These are phyloP conservation scores for Phoenix roebelenii DNA, from an alignment of 176 grass and related monocot genomes.

Conservation along the genomic window DNA sequence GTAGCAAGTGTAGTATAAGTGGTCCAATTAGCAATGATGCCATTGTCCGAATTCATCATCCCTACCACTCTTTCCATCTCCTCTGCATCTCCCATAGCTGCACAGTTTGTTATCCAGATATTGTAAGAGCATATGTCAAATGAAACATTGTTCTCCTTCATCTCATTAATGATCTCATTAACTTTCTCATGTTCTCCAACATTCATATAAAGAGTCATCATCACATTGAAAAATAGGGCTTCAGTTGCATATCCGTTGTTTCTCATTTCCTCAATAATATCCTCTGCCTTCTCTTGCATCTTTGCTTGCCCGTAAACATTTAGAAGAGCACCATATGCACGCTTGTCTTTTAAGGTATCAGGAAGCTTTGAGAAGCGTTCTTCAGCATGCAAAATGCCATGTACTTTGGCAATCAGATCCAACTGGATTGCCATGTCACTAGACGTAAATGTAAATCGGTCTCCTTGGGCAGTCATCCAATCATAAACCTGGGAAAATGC, in stretches of 20 bases:
- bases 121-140: conserved; percentile 80
- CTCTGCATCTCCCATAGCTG: conserved; percentile 55
- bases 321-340: conserved; percentile 71
- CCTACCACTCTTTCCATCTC: conserved; percentile 54
- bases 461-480: conserved; percentile 62
- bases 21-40: conserved; percentile 76
- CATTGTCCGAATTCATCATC: conserved; percentile 56
- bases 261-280: conserved; percentile 50
- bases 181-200: conserved; percentile 46
- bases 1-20: conserved; percentile 77
- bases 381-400: conserved; percentile 51
- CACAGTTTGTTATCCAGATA: conserved; percentile 78
- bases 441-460: conserved; percentile 45
- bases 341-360: conserved; percentile 67
- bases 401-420: conserved; percentile 75
- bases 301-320: conserved; percentile 74
- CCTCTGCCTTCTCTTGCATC: conserved; percentile 69
- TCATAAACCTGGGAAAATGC: conserved; percentile 48
- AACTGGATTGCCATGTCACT: conserved; percentile 82
- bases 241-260: conserved; percentile 55
- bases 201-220: conserved; percentile 87
- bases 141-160: conserved; percentile 54
- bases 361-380: conserved; percentile 56
- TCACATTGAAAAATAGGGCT: conserved; percentile 72
- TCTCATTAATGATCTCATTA: conserved; percentile 43